phyloP scores from a whole-genome alignment of 1,284 basidiomycete genomes.

The Meripilus lineatus region DNA sequence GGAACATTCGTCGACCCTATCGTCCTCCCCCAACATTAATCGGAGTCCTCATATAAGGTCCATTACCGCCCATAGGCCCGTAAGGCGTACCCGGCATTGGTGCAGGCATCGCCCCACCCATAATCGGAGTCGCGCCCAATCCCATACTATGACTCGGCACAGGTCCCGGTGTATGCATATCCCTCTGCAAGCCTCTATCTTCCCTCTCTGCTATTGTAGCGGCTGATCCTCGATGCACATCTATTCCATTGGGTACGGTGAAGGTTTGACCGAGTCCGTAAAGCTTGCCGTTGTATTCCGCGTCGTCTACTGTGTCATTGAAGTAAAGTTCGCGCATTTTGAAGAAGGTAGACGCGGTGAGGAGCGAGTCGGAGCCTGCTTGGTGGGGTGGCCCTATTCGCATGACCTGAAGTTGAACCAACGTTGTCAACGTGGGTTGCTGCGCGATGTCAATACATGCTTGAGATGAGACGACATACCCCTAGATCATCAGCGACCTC shows the following conservation, averaged over 20 bases:
- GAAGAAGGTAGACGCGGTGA: constrained; percentile 94
- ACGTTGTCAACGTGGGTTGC: background rate
- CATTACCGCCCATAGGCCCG: constrained; percentile 53
- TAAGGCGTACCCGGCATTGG: constrained; percentile 50
- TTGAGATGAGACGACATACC: constrained; percentile 39
- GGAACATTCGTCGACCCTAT: constrained; percentile 25
- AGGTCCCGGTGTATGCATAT: constrained; percentile 51
- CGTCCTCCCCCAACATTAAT: constrained; percentile 58
- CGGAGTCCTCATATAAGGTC: constrained; percentile 57
- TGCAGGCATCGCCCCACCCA: constrained; percentile 30
- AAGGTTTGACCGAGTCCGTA: constrained; percentile 78
- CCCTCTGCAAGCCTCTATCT: constrained; percentile 52
- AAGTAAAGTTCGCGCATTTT: constrained; percentile 93
- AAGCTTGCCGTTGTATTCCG: constrained; percentile 70
- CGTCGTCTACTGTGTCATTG: constrained; percentile 79
- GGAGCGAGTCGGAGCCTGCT: constrained; percentile 92
- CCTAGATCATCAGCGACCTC: constrained; percentile 94
- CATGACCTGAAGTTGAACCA: constrained; percentile 54
- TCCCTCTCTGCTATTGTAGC: constrained; percentile 74
- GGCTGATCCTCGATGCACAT: constrained; percentile 53
- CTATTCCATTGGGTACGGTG: constrained; percentile 54
- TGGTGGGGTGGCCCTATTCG: constrained; percentile 93
- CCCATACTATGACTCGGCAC: constrained; percentile 31
- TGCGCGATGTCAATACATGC: constrained; percentile 10
- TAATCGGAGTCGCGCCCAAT: constrained; percentile 38